phyloP scores from a whole-genome alignment of 352 stramenopile species.

The Phytophthora litchii region DNA sequence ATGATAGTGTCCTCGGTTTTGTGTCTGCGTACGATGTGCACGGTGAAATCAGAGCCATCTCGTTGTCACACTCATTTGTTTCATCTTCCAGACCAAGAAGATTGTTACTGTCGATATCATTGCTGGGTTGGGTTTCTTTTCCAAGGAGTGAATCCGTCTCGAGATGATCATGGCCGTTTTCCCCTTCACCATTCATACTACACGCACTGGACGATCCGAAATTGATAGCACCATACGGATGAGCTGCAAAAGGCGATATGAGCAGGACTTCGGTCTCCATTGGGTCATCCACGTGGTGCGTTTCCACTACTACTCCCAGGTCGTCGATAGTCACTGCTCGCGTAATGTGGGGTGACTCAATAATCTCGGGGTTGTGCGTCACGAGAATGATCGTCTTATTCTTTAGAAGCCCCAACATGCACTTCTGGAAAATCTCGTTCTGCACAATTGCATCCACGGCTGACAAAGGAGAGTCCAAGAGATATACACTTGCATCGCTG shows the following conservation, averaged over 20 bases:
- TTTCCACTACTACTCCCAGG: slow-evolving; percentile 21
- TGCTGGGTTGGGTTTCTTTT: neutral
- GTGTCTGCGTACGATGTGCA: slow-evolving; percentile 26
- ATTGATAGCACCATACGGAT: slow-evolving; percentile 10
- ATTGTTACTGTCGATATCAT: slow-evolving; percentile 13
- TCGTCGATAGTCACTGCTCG: slow-evolving; percentile 38
- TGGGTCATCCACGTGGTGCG: slow-evolving; percentile 10
- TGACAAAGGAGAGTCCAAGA: slow-evolving; percentile 53
- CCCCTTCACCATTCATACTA: neutral
- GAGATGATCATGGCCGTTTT: neutral
- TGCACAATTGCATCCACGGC: slow-evolving; percentile 66
- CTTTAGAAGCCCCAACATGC: slow-evolving; percentile 53
- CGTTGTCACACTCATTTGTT: slow-evolving; percentile 22
- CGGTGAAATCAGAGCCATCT: slow-evolving; percentile 37
- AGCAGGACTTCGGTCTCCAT: slow-evolving; percentile 20
- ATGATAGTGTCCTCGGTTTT: slow-evolving; percentile 7
- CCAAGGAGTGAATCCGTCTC: slow-evolving; percentile 23
- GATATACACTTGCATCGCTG: slow-evolving; percentile 45
- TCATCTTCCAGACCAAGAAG: slow-evolving; percentile 13
- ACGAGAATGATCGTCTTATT: slow-evolving; percentile 63
- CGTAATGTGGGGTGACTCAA: slow-evolving; percentile 32
- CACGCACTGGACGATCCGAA: slow-evolving; percentile 4
- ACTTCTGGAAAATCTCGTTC: slow-evolving; percentile 81
- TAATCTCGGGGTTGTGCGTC: slow-evolving; percentile 63
- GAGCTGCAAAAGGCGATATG: slow-evolving; percentile 23